These are phyloP conservation scores for Diospyros lotus DNA, from an alignment of 148 eudicot genomes.

Conservation along the genomic window DNA sequence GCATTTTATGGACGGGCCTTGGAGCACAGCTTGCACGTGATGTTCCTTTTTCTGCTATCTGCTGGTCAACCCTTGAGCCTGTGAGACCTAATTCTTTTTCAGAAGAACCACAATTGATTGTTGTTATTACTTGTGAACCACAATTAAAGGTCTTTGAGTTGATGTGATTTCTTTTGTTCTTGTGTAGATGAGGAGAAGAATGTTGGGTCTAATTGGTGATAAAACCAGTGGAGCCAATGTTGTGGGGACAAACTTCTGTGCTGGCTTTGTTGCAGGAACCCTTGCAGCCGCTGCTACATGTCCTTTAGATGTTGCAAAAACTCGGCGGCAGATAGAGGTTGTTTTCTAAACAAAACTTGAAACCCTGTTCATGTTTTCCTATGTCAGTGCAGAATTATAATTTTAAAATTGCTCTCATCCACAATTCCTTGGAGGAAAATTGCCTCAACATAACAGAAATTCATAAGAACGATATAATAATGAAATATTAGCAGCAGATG, in stretches of 20 bases:
- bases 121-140: not conserved
- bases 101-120: not conserved
- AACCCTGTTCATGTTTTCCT: not conserved
- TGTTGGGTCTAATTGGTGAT: conserved; percentile 41
- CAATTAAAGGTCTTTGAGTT: not conserved
- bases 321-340: conserved; percentile 95
- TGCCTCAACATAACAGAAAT: not conserved
- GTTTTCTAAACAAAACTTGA: not conserved
- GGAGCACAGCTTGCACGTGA: conserved; percentile 95
- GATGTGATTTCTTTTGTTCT: conserved; percentile 5
- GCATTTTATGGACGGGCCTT: conserved; percentile 86
- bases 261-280: conserved; percentile 85
- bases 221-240: conserved; percentile 40
- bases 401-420: not conserved
- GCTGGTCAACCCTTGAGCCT: conserved; percentile 92
- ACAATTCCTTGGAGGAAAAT: not conserved
- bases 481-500: not conserved
- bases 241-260: conserved; percentile 80
- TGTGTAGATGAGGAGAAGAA: conserved; percentile 58
- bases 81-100: conserved; percentile 34
- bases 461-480: not conserved
- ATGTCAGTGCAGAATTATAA: not conserved
- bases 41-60: conserved; percentile 91
- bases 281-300: conserved; percentile 82
- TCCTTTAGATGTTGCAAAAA: conserved; percentile 93